Base-by-base conservation (phyloP, 306 rosid genomes). In the Coriaria nepalensis region DNA sequence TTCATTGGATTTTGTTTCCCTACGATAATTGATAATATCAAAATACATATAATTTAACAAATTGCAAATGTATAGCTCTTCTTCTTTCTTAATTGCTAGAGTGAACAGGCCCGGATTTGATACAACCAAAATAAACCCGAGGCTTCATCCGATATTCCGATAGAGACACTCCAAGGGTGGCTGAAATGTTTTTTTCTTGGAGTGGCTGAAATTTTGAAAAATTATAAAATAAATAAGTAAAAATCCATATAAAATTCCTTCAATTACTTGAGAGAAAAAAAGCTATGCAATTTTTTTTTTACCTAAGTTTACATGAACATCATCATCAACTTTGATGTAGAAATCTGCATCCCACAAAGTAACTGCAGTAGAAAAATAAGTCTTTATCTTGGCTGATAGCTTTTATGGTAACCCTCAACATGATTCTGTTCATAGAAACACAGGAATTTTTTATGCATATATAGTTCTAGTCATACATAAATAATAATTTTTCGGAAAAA, bases 61-160 rank as follows among this genome's bases (percentile, higher is more conserved):
- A 32, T 41, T 42, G 49, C 6, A 32, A 54, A 42, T 8, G 9
- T 5, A 2, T 8, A 8, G 11, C 5, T 11, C 37, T 54, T 54
- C 61, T 51, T 53, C 52, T n/a, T n/a, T n/a, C 82, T 81, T 81
- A 88, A 94, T 81, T 88, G 52, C 70, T 82, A 51, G 77, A 66
- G 53, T 80, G 83, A 63, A 88, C 96, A 2, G 93, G 96, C 45
- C 96, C 96, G 13, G 93, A 81, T 65, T 88, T 88, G 94, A 83
- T 88, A 80, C 96, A 88, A 46, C 96, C 96, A 53, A 83, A 67
- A 45, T 83, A 88, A 41, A 78, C 88, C 7, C 83, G 86, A 61
- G 82, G 76, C 53, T 78, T 83, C 35, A 4, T 34, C 8, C 74
- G 86, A 58, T 76, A 78, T 72, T 69, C 63, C 43, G 59, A 53